Percentiles rank a stretch among this genome's conserved stretches.
phyloP scores from a whole-genome alignment of 2,329 filamentous ascomycete species.

The Gnomoniopsis smithogilvyi region DNA sequence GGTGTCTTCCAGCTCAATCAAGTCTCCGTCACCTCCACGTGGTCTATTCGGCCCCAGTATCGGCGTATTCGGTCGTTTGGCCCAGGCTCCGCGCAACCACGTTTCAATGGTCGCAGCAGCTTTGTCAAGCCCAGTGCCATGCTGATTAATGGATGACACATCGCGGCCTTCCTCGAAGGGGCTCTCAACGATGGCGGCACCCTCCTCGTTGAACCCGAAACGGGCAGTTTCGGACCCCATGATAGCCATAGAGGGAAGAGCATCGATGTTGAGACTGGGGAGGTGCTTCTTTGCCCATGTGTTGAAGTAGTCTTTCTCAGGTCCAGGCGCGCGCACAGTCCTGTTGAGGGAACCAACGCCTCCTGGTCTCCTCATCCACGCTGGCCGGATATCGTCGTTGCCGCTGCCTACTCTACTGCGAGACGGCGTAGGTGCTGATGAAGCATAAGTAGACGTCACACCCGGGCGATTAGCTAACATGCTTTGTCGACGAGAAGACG shows the following conservation, averaged over 20 bases:
- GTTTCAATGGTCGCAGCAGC: constrained; percentile 84
- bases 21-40: constrained; percentile 49
- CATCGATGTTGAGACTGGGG: constrained; percentile 71
- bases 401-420: constrained; percentile 37
- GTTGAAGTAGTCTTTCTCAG: constrained; percentile 80
- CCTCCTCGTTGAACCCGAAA: constrained; percentile 48
- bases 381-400: constrained; percentile 38
- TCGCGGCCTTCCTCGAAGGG: constrained; percentile 47
- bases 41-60: constrained; percentile 31
- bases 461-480: constrained; percentile 34
- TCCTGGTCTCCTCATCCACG: constrained; percentile 77
- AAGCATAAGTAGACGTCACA: constrained; percentile 26
- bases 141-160: constrained; percentile 36
- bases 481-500: constrained; percentile 41
- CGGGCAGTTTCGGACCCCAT: constrained; percentile 59
- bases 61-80: constrained; percentile 56
- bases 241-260: constrained; percentile 63
- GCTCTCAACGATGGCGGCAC: constrained; percentile 46
- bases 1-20: constrained; percentile 70
- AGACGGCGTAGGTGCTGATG: constrained; percentile 29
- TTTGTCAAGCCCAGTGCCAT: constrained; percentile 66
- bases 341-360: constrained; percentile 80
- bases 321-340: constrained; percentile 71
- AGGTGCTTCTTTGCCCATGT: constrained; percentile 80
- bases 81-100: constrained; percentile 82